Evolutionary conservation across 2,329 filamentous ascomycete genomes (phyloP).

Genomic region (Aspergillus fumigatiaffinis): DNA sequence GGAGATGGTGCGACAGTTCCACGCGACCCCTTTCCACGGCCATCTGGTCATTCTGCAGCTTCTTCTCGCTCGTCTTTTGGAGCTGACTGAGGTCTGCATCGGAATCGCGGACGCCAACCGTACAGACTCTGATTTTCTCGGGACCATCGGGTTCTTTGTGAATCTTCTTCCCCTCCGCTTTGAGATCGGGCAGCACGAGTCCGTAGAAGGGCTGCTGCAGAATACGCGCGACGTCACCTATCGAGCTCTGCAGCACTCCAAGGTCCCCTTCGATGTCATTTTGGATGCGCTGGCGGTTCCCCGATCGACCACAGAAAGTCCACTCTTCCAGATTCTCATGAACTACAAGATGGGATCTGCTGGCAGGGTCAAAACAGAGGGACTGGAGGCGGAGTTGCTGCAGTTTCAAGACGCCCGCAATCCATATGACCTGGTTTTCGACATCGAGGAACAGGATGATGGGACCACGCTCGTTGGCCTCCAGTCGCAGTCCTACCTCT

Average conservation of each 20-base stretch:
- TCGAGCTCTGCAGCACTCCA: conserved; percentile 29
- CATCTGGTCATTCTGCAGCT: neutral
- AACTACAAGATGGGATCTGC: conserved; percentile 40
- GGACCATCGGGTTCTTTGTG: neutral
- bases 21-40: conserved; percentile 2
- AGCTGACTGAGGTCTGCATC: neutral
- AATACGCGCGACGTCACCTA: too few relatives aligned
- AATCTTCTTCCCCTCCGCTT: conserved; percentile 1
- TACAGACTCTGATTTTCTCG: neutral
- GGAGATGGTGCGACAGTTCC: too few relatives aligned
- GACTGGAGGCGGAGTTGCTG: conserved; percentile 1
- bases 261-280: conserved; percentile 49
- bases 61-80: neutral
- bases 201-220: neutral
- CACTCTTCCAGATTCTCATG: conserved; percentile 50
- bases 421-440: too few relatives aligned
- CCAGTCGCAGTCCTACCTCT: too few relatives aligned
- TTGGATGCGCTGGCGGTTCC: conserved; percentile 42
- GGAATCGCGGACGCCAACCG: conserved; percentile 3
- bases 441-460: too few relatives aligned
- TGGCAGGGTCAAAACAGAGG: conserved; percentile 7
- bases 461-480: too few relatives aligned
- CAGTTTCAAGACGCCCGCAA: too few relatives aligned
- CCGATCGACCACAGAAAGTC: conserved; percentile 38
- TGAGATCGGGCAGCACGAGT: neutral